Evolutionary conservation across 2,329 filamentous ascomycete species (phyloP), one percentile per base, ranked within the genome.

Genomic region (Plenodomus biglobosus): DNA sequence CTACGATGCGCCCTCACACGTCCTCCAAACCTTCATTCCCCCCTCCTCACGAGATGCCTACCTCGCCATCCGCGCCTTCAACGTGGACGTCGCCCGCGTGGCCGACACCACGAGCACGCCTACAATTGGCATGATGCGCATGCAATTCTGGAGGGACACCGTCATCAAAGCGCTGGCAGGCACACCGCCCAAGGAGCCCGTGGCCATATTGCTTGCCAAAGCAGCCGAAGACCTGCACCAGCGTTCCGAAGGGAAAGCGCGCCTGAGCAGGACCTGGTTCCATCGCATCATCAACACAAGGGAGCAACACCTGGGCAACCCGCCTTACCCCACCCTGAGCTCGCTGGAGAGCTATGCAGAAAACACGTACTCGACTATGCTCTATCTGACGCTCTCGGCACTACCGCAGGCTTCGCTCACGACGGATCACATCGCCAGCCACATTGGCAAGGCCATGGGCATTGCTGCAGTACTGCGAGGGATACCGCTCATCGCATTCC

Each of bases 61-160:
- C 74, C 83, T 95, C 59, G 90, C 92, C 50, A 84, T 99, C 48
- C 88, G 92, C 55, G 88, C 92, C 42, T 85, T 99, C 72, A 99
- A 99, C 69, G 82, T 97, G 63, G 92, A 96, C 71, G 83, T 96
- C 51, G 89, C 92, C 38, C 84, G 89, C 48, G 87, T 97, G 53
- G 90, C 94, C 48, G 92, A 97, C 73, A 85, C 88, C 11, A 92
- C 94, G 17, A 94, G 89, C 39, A 94, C 88, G 52, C 84, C 88
- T n/a, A 87, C 86, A 3, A 88, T 97, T 52, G 92, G 90, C 41
- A 80, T 86, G 43, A 85, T 97, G 80, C 90, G 94, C 56, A 86
- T 96, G 73, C 90, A 96, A 71, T 97, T 97, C 77, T 97, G 94
- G 89, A 84, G 89, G 41, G 92, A 97, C 61, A 85, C 89, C 3